phyloP scores from a whole-genome alignment of 129 eudicot species.

The Helianthus annuus region HanXRQr2.0-SUNRISE NC_035446.2:111956979-111957478 shows the following conservation, averaged over 20 bases:
- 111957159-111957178: conserved; percentile 4
- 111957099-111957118: conserved; percentile 92
- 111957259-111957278: conserved; percentile 84
- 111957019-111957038: conserved; percentile 68
- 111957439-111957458: conserved; percentile 89
- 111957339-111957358: conserved; percentile 98
- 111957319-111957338: conserved; percentile 97
- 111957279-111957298: conserved; percentile 98
- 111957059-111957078: conserved; percentile 80
- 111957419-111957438: conserved; percentile 33
- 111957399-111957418: neutral
- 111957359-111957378: conserved; percentile 4
- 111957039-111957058: conserved; percentile 76
- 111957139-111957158: neutral
- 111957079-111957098: conserved; percentile 80
- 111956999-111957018: conserved; percentile 74
- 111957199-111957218: neutral
- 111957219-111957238: neutral
- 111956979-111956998: conserved; percentile 45
- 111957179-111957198: conserved; percentile 9
- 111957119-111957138: conserved; percentile 13
- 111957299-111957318: conserved; percentile 97
- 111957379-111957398: neutral
- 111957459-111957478: conserved; percentile 82
- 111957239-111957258: neutral